These are phyloP conservation scores for Nicotiana tabacum DNA, from an alignment of 257 asterid species.

Conservation along the genomic window DNA sequence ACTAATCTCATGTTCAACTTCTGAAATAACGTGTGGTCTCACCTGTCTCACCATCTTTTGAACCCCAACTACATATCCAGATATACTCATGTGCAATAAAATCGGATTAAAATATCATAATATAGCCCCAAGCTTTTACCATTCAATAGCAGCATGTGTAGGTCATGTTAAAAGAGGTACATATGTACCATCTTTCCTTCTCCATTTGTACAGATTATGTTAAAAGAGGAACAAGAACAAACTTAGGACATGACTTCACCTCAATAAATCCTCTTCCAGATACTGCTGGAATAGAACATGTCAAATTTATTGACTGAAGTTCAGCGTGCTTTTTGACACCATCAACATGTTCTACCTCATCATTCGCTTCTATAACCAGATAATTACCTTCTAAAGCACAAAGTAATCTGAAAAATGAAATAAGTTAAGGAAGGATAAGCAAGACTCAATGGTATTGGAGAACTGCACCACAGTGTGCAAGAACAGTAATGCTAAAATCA, in stretches of 20 bases:
- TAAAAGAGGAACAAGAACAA: neutral
- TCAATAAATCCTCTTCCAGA: conserved; percentile 76
- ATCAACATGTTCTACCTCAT: conserved; percentile 17
- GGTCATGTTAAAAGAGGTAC: neutral
- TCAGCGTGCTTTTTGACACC: conserved; percentile 19
- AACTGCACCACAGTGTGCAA: neutral
- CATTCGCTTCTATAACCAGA: conserved; percentile 23
- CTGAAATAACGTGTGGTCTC: neutral
- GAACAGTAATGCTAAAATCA: neutral
- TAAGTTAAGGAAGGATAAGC: neutral
- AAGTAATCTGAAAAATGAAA: conserved; percentile 27
- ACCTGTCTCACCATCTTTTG: neutral
- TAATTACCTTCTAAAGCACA: conserved; percentile 43
- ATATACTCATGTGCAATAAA: neutral
- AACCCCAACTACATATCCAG: neutral
- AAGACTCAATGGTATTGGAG: neutral
- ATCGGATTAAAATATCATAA: neutral
- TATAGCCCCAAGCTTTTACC: neutral
- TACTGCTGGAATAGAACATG: conserved; percentile 47
- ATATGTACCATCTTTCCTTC: neutral
- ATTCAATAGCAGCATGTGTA: neutral
- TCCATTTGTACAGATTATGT: neutral
- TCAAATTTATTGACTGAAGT: conserved; percentile 35
- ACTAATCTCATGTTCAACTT: neutral
- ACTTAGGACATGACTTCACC: conserved; percentile 26